Percentiles rank a stretch among this genome's conserved stretches.
Conservation (phyloP, 345 rosid genomes). For the Hirschfeldia incana region DNA sequence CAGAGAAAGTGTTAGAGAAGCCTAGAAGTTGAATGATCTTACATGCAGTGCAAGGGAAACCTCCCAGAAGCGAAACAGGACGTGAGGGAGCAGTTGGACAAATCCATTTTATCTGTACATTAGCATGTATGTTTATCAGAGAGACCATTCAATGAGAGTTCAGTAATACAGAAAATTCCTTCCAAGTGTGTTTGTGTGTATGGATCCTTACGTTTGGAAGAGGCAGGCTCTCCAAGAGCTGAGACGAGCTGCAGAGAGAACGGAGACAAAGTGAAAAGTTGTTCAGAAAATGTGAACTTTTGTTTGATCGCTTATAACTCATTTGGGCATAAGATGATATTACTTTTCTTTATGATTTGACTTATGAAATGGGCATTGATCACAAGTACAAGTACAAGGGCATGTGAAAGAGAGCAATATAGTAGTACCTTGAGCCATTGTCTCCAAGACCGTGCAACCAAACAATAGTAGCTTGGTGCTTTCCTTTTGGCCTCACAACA, state of each 20-base stretch:
- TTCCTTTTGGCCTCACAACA: constrained; percentile 71
- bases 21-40: constrained; percentile 34
- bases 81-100: constrained; percentile 85
- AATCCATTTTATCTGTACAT: constrained; percentile 73
- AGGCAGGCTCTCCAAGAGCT: constrained; percentile 65
- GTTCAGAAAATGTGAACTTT: not conserved
- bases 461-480: constrained; percentile 71
- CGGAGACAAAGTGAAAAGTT: constrained; percentile 5
- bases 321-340: not conserved
- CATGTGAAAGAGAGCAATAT: not conserved
- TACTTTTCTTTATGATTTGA: not conserved
- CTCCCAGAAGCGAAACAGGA: constrained; percentile 67
- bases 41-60: constrained; percentile 81
- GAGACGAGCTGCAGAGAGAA: constrained; percentile 62
- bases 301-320: not conserved
- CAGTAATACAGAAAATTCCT: not conserved
- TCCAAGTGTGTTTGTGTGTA: not conserved
- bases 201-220: constrained; percentile 61
- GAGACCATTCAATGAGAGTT: constrained; percentile 7
- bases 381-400: not conserved
- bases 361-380: not conserved
- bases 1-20: constrained; percentile 7
- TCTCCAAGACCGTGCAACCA: constrained; percentile 80
- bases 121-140: constrained; percentile 14
- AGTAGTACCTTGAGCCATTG: constrained; percentile 64